Evolutionary conservation across 371 early-diverging fungal species (phyloP).

Genomic region (Entomophthora muscae): DNA sequence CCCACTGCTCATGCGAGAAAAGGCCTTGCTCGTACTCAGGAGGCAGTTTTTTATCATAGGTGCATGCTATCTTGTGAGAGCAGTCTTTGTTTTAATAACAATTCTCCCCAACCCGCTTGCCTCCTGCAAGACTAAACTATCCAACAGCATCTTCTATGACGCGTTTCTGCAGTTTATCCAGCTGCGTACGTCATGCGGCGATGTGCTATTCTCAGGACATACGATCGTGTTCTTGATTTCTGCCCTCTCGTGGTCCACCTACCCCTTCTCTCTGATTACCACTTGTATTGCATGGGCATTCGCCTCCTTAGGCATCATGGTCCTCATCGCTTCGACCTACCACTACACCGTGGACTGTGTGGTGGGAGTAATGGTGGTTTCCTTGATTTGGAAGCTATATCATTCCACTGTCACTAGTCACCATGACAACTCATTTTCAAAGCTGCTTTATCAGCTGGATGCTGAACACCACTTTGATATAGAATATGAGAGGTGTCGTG

Average conservation of each 20-base stretch:
- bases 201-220: conserved; percentile 1
- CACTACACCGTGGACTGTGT: no score
- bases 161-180: not conserved
- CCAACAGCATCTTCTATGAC: not conserved
- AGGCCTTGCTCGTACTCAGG: not conserved
- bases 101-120: not conserved
- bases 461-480: no score
- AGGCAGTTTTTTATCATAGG: not conserved
- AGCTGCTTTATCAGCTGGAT: no score
- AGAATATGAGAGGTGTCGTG: no score
- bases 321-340: not conserved
- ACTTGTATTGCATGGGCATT: not conserved
- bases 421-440: no score
- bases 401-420: not conserved
- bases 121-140: not conserved
- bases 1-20: not conserved
- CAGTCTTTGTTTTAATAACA: not conserved
- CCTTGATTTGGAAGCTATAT: not conserved
- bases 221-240: not conserved
- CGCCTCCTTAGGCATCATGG: not conserved
- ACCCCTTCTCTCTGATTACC: not conserved
- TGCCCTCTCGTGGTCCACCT: not conserved
- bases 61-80: not conserved
- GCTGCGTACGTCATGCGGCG: not conserved
- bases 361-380: not conserved